Evolutionary conservation across 805 yeast species (phyloP).

Genomic region (Vanderwaltozyma verrucispora): DNA sequence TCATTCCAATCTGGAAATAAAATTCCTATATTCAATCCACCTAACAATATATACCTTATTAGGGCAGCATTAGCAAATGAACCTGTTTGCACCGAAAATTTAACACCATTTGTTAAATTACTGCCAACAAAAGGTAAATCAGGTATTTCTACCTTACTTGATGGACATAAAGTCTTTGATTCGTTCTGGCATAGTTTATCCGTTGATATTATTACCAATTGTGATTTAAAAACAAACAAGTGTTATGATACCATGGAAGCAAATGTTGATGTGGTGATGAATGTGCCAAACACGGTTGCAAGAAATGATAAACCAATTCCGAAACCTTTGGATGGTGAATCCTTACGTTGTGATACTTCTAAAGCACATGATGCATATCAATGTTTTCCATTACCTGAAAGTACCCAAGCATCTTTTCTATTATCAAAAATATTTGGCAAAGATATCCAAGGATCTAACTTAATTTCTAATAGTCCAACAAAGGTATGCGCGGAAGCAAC

Average conservation of each 20-base stretch:
- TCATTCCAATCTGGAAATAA: conserved; percentile 22
- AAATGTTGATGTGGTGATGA: conserved; percentile 59
- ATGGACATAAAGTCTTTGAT: conserved; percentile 85
- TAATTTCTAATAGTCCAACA: conserved; percentile 38
- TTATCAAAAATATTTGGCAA: conserved; percentile 64
- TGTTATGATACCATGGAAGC: conserved; percentile 53
- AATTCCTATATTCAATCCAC: conserved; percentile 21
- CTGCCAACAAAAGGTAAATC: conserved; percentile 88
- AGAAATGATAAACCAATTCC: conserved; percentile 64
- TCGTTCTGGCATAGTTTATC: conserved; percentile 93
- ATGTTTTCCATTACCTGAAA: conserved; percentile 69
- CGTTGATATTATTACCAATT: conserved; percentile 58
- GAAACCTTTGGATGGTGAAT: conserved; percentile 59
- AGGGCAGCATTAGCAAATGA: conserved; percentile 90
- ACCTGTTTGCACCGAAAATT: conserved; percentile 92
- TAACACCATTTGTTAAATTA: conserved; percentile 85
- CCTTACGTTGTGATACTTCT: conserved; percentile 60
- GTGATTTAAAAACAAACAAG: conserved; percentile 27
- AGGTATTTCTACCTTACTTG: conserved; percentile 74
- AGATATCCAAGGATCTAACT: conserved; percentile 51
- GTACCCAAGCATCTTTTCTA: conserved; percentile 37
- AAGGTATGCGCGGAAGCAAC: conserved; percentile 32
- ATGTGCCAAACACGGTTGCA: conserved; percentile 57
- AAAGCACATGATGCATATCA: conserved; percentile 52
- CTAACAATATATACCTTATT: conserved; percentile 42